Conservation (phyloP, 2,329 filamentous ascomycete genomes). For the Clarireedia paspali region DNA sequence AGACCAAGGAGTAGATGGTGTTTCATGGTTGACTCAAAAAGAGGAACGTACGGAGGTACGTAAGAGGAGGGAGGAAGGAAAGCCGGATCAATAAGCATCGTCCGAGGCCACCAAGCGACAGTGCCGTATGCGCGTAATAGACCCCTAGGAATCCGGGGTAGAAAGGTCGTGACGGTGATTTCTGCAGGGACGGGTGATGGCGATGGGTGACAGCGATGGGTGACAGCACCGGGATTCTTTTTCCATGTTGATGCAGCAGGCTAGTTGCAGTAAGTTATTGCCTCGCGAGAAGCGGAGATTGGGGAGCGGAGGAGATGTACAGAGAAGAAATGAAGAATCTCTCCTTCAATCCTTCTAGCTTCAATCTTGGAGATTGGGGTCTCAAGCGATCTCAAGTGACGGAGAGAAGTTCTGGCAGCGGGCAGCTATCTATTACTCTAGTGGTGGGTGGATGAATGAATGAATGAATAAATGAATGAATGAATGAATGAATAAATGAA, state of each 20-base stretch:
- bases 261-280: neutral
- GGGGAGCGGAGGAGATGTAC: slow-evolving; percentile 18
- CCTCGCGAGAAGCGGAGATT: neutral
- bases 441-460: no score
- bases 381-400: slow-evolving; percentile 18
- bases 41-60: no score
- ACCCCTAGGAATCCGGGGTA: neutral
- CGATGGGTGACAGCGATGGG: neutral
- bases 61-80: no score
- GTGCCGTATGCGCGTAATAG: neutral
- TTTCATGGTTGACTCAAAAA: no score
- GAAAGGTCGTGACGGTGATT: neutral
- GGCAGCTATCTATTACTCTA: no score
- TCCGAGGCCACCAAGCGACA: neutral
- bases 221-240: no score
- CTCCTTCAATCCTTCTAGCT: neutral
- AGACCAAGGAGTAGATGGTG: no score
- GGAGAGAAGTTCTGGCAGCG: no score
- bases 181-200: neutral
- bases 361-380: slow-evolving; percentile 15
- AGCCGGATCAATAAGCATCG: no score
- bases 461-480: no score
- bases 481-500: no score
- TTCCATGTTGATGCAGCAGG: neutral
- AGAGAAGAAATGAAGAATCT: neutral